Conservation (phyloP, 2,329 filamentous ascomycete genomes). For the Rutstroemia sp. region DNA sequence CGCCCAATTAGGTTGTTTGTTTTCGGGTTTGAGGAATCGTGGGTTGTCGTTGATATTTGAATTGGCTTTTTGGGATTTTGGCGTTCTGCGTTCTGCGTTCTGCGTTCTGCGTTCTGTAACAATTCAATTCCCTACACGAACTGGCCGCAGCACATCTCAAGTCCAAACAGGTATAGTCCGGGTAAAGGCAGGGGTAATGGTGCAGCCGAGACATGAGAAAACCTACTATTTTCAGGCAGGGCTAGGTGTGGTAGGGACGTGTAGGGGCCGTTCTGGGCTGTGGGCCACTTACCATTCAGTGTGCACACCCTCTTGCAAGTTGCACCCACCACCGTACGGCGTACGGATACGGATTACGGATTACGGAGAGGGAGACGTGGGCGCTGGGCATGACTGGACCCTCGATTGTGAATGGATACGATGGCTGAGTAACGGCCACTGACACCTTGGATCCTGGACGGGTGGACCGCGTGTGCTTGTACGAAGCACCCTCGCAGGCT, state of each 20-base stretch:
- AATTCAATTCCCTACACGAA: slow-evolving; percentile 7
- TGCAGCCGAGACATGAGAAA: neutral
- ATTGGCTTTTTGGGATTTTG: neutral
- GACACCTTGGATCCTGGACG: too few species aligned
- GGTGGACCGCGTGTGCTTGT: too few species aligned
- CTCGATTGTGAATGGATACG: too few species aligned
- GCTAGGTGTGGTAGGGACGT: neutral
- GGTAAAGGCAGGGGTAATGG: neutral
- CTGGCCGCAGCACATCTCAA: slow-evolving; percentile 3
- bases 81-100: neutral
- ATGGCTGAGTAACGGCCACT: too few species aligned
- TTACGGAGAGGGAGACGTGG: too few species aligned
- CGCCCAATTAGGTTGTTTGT: neutral
- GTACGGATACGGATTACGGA: too few species aligned
- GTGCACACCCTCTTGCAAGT: too few species aligned
- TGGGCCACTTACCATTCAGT: neutral
- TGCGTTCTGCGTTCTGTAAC: slow-evolving; percentile 1
- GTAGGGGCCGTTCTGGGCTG: slow-evolving; percentile 1
- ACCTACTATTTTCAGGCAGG: slow-evolving; percentile 12
- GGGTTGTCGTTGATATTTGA: neutral
- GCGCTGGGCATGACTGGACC: too few species aligned
- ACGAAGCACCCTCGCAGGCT: too few species aligned
- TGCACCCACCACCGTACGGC: too few species aligned
- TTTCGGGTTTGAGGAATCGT: neutral
- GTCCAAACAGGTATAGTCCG: neutral